Base-by-base conservation (phyloP, 1,284 basidiomycete genomes). In the Mycena citricolor region DNA sequence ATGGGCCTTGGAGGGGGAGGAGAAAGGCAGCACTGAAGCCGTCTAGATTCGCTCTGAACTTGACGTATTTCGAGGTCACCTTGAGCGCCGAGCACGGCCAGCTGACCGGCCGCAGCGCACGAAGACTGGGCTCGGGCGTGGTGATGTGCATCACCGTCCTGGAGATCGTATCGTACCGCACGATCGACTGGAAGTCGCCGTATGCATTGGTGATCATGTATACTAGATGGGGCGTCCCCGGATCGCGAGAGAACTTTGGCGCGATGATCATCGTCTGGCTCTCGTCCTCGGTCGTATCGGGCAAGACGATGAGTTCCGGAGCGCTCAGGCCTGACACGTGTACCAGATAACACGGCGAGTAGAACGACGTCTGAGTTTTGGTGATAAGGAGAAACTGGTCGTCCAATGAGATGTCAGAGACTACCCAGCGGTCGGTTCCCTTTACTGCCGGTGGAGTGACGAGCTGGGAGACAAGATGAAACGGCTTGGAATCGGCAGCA, bases 321-420 rank as follows among this genome's bases (percentile, higher is more conserved):
- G 13, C 8, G 10, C 47, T 42, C 11, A 29, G n/a, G 23, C 43
- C 47, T 12, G 51, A 41, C 2, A 42, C 25, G 12, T 16, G 43
- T n/a, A 39, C 41, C 11, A 53, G n/a, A 39, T 42, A 49, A 13
- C 32, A 28, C 10, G 40, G 43, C 6, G 17, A 13, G 32, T 41
- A 41, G 19, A 38, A 22, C 8, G 39, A 19, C 8, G 47, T 38
- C 23, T 40, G 21, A 7, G 22, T n/a, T 13, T 47, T 40, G 37
- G 35, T 43, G 8, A 53, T 39, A 22, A 53, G 43, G 8, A 53
- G 39, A 14, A 41, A 43, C 22, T 53, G 32, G 25, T 53, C 51
- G 34, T 53, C 51, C 33, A 43, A 28, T 26, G 51, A 53, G 17
- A 53, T 53, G 28, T 42, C 39, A 11, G 26, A 39, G 29, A 49